These are phyloP conservation scores for Tuber borchii DNA, from an alignment of 495 filamentous ascomycete species.

Conservation along the genomic window DNA sequence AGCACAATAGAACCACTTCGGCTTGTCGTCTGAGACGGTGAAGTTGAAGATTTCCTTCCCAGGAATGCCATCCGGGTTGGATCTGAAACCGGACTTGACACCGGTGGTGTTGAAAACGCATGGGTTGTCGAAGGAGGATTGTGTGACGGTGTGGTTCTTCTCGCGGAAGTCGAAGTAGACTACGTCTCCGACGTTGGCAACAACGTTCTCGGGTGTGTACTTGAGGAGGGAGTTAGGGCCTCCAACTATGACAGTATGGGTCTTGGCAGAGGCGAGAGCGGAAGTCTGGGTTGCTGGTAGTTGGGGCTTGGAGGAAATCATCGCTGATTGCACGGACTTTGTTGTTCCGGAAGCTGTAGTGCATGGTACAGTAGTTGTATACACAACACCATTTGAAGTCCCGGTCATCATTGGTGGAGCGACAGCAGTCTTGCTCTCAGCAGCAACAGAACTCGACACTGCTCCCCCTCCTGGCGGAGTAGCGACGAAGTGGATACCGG, in stretches of 20 bases:
- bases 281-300: neutral
- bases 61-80: constrained; percentile 21
- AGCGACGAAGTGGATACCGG: constrained; percentile 31
- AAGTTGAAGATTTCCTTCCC: constrained; percentile 26
- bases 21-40: constrained; percentile 10
- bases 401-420: neutral
- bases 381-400: neutral
- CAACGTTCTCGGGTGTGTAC: constrained; percentile 34
- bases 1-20: constrained; percentile 31
- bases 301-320: constrained; percentile 2
- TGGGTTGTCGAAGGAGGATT: constrained; percentile 41
- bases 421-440: neutral
- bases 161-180: constrained; percentile 41
- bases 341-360: constrained; percentile 11
- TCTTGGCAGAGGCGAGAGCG: constrained; percentile 5
- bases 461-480: constrained; percentile 6
- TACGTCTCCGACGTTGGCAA: constrained; percentile 40
- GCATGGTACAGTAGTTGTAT: constrained; percentile 7
- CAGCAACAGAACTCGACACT: neutral
- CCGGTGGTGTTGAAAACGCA: constrained; percentile 25
- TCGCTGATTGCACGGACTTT: neutral
- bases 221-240: constrained; percentile 23
- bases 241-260: constrained; percentile 38
- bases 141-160: constrained; percentile 42
- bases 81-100: constrained; percentile 34